Conservation (phyloP, 2,329 filamentous ascomycete species). For the Fusarium nanum region DNA sequence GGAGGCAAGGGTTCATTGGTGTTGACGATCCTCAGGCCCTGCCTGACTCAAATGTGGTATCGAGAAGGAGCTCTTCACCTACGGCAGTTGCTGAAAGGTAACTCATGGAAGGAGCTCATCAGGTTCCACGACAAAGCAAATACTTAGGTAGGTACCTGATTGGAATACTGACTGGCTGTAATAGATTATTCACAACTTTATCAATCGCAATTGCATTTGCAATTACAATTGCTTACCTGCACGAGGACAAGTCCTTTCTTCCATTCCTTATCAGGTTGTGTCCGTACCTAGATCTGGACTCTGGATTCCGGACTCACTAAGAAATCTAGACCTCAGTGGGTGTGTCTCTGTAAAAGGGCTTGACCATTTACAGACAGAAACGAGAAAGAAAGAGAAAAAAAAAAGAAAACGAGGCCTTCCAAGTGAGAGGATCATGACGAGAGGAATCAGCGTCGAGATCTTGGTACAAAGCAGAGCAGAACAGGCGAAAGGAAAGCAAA, state of each 20-base stretch:
- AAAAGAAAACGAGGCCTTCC: slow-evolving; percentile 36
- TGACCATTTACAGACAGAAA: slow-evolving; percentile 2
- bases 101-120: slow-evolving; percentile 14
- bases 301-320: slow-evolving; percentile 11
- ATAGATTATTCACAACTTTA: background rate
- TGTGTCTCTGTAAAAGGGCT: slow-evolving; percentile 19
- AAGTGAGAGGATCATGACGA: slow-evolving; percentile 32
- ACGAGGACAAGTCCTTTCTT: background rate
- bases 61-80: slow-evolving; percentile 15
- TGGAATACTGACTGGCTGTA: background rate
- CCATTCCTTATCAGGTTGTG: background rate
- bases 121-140: background rate
- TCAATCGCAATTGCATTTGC: background rate
- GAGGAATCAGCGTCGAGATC: slow-evolving; percentile 29
- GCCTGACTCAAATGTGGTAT: background rate
- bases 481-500: background rate
- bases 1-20: background rate
- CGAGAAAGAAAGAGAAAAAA: slow-evolving; percentile 16
- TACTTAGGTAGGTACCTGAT: background rate
- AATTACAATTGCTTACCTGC: background rate
- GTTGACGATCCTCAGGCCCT: slow-evolving; percentile 26
- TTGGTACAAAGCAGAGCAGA: background rate
- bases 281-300: background rate
- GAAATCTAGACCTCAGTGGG: slow-evolving; percentile 3
- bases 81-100: slow-evolving; percentile 12